Evolutionary conservation across 2,329 filamentous ascomycete species (phyloP), one percentile per base, ranked within the genome.

Genomic region (Orbilia oligospora): DNA sequence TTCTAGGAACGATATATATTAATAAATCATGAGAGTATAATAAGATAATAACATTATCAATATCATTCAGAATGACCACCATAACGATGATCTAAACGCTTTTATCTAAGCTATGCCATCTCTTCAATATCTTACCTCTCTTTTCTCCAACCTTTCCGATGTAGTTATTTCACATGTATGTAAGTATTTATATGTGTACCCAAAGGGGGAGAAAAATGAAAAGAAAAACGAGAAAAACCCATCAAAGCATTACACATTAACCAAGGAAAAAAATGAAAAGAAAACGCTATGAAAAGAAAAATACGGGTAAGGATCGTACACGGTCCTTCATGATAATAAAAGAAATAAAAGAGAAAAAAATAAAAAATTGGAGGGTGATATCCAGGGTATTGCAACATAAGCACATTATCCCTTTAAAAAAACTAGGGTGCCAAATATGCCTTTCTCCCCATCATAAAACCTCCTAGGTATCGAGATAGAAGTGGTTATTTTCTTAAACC

Each of bases 21-120:
- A 10, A 48, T 16, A 18, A 5, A 3, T 46, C n/a, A 46, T 18
- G 44, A 46, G 22, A 27, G 20, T 55, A 33, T 55, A 46, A 46
- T 8, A 46, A 18, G 44, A 46, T 18, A 46, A 24, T 58, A 38
- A 44, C n/a, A 44, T 61, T 61, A 61, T 61, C 56, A 61, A 61
- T 61, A 24, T 18, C 30, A 58, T 58, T 56, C 18, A 44, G 10
- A 44, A 44, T 1, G 33, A 61, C 36, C 56, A 61, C 56, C 56
- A 44, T 61, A 61, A 61, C 36, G 56, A 61, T 61, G 56, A 61
- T 61, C 56, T 41, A 46, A 61, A 18, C 36, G 56, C 56, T 61
- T 61, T 61, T 61, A 44, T 61, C 56, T 44, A 61, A 27, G 36
- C 56, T 61, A 44, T 61, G 33, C 18, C 18, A 58, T 6, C 33